Conservation (phyloP, 2,329 filamentous ascomycete genomes). For the Capronia coronata region DNA sequence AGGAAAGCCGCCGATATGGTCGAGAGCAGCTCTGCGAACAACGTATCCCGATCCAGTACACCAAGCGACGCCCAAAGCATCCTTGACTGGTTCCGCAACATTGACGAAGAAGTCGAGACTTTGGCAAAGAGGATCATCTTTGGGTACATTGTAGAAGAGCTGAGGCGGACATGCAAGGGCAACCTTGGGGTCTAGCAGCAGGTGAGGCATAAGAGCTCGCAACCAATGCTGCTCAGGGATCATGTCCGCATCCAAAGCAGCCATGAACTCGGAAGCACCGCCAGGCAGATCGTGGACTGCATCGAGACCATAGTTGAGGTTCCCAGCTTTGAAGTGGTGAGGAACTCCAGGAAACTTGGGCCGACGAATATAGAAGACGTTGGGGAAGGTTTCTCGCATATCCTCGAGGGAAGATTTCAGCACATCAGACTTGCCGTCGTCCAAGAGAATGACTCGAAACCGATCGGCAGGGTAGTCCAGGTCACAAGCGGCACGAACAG, state of each 20-base stretch:
- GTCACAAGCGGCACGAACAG: constrained; percentile 47
- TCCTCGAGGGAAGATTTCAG: constrained; percentile 35
- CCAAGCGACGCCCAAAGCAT: constrained; percentile 31
- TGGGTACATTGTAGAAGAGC: constrained; percentile 32
- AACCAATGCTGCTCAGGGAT: constrained; percentile 32
- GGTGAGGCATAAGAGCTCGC: constrained; percentile 29
- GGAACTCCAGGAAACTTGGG: constrained; percentile 35
- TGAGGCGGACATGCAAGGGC: constrained; percentile 35
- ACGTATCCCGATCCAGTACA: constrained; percentile 33
- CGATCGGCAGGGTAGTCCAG: constrained; percentile 50
- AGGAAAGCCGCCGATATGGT: constrained; percentile 31
- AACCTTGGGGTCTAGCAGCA: constrained; percentile 28
- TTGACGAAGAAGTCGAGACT: constrained; percentile 31
- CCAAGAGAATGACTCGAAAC: constrained; percentile 50
- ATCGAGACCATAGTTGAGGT: constrained; percentile 51
- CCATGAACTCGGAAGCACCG: constrained; percentile 49
- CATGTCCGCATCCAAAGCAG: constrained; percentile 34
- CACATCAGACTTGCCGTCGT: constrained; percentile 41
- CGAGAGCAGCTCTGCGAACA: constrained; percentile 29
- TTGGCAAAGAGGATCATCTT: constrained; percentile 30
- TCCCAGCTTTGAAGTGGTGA: constrained; percentile 31
- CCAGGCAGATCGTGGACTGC: constrained; percentile 47
- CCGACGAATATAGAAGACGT: constrained; percentile 40
- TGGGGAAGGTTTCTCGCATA: constrained; percentile 34
- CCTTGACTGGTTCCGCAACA: constrained; percentile 31